A percentile compares a stretch with the other conserved stretches of the same genome.
These are phyloP conservation scores for Ascocoryne sarcoides DNA, from an alignment of 2,329 filamentous ascomycete genomes.

Conservation along the genomic window DNA sequence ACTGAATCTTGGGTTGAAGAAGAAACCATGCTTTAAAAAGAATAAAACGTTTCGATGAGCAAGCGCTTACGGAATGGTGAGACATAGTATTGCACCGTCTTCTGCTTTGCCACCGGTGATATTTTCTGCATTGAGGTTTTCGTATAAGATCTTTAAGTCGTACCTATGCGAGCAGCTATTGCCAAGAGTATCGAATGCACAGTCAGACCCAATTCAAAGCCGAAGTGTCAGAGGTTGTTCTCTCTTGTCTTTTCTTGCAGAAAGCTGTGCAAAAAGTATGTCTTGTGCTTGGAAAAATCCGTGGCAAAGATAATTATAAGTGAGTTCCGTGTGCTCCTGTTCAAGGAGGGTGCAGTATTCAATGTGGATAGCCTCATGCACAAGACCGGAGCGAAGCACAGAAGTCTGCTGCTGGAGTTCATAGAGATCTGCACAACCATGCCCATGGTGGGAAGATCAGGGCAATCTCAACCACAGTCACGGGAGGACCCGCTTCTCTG, in stretches of 20 bases:
- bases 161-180: background rate
- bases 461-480: background rate
- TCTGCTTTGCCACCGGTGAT: background rate
- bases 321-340: background rate
- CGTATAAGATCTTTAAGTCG: background rate
- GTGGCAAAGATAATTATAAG: background rate
- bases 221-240: background rate
- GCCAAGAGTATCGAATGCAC: background rate
- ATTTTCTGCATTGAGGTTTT: background rate
- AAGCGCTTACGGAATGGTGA: background rate
- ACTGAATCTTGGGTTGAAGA: background rate
- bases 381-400: background rate
- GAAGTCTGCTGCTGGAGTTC: background rate
- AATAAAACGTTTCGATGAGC: background rate
- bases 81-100: background rate
- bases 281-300: too few species aligned
- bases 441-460: background rate
- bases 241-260: background rate
- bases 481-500: background rate
- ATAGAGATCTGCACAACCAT: background rate
- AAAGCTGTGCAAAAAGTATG: background rate
- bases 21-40: background rate
- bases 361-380: background rate
- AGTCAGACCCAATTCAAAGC: background rate
- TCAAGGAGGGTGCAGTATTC: background rate